Evolutionary conservation across 1,284 basidiomycete genomes (phyloP).

Genomic region (Papiliotrema flavescens): DNA sequence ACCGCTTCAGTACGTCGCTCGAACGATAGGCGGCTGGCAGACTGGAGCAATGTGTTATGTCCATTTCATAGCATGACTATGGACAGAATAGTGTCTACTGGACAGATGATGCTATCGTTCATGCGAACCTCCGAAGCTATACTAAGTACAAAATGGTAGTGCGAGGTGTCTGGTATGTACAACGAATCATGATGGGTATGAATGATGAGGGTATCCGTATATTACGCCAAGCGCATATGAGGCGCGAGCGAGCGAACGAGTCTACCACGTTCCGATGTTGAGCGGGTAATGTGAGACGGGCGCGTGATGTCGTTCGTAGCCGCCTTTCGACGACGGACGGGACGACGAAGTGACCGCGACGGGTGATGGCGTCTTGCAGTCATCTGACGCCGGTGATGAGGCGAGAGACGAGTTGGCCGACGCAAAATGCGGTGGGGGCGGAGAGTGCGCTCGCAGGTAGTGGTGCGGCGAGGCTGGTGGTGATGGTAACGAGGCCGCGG

Average conservation of each 20-base stretch:
- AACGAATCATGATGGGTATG: neutral
- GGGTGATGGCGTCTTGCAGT: constrained; percentile 47
- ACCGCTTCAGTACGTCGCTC: too few species aligned
- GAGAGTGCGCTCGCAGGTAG: constrained; percentile 7
- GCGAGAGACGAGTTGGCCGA: constrained; percentile 40
- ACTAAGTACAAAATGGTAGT: too few species aligned
- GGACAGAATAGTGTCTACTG: too few species aligned
- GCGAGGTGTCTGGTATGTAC: too few species aligned
- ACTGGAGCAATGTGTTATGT: too few species aligned
- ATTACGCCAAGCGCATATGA: neutral
- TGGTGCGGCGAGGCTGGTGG: constrained; percentile 34
- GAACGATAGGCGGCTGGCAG: too few species aligned
- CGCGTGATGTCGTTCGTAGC: neutral
- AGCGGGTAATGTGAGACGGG: constrained; percentile 3
- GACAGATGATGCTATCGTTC: too few species aligned
- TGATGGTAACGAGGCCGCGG: constrained; percentile 22
- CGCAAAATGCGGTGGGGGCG: constrained; percentile 32
- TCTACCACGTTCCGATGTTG: constrained; percentile 11
- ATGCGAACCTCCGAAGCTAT: too few species aligned
- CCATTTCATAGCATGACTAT: too few species aligned
- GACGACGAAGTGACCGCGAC: constrained; percentile 25
- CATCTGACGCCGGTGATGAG: constrained; percentile 44
- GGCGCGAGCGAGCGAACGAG: too few species aligned
- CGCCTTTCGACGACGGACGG: neutral
- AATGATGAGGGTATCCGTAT: neutral